A percentile compares a stretch with the other conserved stretches of the same genome.
These are phyloP conservation scores for Grigorovia humatica DNA, from an alignment of 805 yeast genomes.

Conservation along the genomic window DNA sequence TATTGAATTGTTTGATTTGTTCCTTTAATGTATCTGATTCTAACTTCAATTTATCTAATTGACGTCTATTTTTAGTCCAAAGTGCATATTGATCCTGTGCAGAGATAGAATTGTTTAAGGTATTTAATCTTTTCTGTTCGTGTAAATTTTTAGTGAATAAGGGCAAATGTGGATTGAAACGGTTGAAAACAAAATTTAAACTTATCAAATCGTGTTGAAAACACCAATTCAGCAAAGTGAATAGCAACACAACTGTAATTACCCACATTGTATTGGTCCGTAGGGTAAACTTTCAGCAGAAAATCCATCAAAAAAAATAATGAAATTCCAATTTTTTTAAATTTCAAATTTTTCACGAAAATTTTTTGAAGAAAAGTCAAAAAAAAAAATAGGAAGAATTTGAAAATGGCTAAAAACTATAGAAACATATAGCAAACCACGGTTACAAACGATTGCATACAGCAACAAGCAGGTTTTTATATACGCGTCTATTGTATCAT, in stretches of 20 bases:
- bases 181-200: background rate
- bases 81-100: slow-evolving; percentile 93
- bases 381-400: background rate
- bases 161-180: slow-evolving; percentile 1
- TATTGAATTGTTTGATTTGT: slow-evolving; percentile 20
- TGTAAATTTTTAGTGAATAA: slow-evolving; percentile 19
- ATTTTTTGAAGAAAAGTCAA: background rate
- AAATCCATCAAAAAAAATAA: no score
- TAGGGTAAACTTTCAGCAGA: no score
- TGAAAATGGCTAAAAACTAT: no score
- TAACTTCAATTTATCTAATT: slow-evolving; percentile 43
- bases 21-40: slow-evolving; percentile 39
- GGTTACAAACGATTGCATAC: no score
- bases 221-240: background rate
- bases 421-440: background rate
- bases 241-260: background rate
- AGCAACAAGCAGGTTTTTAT: no score
- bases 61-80: slow-evolving; percentile 88
- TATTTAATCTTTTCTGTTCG: slow-evolving; percentile 39
- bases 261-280: background rate
- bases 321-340: no score
- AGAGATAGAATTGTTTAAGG: slow-evolving; percentile 49
- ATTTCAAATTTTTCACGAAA: background rate
- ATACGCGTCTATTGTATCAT: background rate
- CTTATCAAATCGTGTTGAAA: background rate